Evolutionary conservation across 192 early-diverging fungal species (phyloP).

Genomic region (Coemansia sp.): DNA sequence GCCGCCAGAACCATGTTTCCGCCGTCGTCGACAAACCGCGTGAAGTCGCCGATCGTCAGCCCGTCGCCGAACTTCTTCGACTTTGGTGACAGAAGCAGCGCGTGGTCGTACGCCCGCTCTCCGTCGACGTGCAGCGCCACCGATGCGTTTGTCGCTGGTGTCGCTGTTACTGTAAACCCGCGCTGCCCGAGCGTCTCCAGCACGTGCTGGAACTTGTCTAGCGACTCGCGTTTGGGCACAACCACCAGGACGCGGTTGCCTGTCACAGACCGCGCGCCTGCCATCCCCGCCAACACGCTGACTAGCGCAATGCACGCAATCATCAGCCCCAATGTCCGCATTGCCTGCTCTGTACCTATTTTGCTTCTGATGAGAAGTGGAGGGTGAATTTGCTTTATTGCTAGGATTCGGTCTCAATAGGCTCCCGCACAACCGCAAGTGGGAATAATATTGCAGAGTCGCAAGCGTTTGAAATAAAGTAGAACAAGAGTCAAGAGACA

Average conservation of each 20-base stretch:
- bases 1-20: conserved; percentile 87
- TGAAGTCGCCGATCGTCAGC: conserved; percentile 60
- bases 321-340: not conserved
- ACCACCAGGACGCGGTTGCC: conserved; percentile 72
- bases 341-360: not conserved
- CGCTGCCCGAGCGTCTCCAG: conserved; percentile 60
- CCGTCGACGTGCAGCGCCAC: conserved; percentile 62
- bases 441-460: too few species aligned
- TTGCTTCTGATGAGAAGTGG: not conserved
- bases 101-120: conserved; percentile 76
- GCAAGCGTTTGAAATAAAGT: too few species aligned
- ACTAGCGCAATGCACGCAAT: conserved; percentile 10
- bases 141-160: conserved; percentile 58
- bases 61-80: conserved; percentile 63
- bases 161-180: conserved; percentile 58
- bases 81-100: conserved; percentile 79
- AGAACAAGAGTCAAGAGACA: not conserved
- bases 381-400: not conserved
- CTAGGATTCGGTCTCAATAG: not conserved
- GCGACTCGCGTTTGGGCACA: conserved; percentile 57
- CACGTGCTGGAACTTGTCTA: conserved; percentile 53
- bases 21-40: conserved; percentile 87
- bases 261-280: conserved; percentile 62
- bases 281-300: conserved; percentile 19
- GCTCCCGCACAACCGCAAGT: not conserved